Evolutionary conservation across 257 asterid species (phyloP), one percentile per base, ranked within the genome.

Genomic region (Avicennia marina): DNA sequence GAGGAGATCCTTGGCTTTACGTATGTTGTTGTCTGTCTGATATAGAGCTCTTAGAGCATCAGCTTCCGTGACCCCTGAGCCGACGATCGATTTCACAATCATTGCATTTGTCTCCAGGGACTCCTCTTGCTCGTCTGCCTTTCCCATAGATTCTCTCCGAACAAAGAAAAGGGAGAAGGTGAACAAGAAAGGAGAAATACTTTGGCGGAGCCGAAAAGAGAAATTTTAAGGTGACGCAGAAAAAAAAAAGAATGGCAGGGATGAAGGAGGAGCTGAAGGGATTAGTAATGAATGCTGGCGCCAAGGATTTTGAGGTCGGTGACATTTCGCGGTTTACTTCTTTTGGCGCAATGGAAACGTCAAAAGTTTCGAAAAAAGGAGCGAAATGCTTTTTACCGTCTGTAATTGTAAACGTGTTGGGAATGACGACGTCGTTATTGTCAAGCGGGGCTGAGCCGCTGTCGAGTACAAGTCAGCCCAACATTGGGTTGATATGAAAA

Each of bases 11-110:
- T 54, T 40, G 13, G 88, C 79, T 17, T 46, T 65, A 0, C 47
- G 69, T 0, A 42, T 45, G 36, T 43, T 5, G 64, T 73, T 57
- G 47, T 73, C 56, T 64, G 77, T 63, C 11, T 41, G 49, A 18
- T 66, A 32, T 0, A 79, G 77, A 4, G 76, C 80, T 43, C 52
- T 57, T 11, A 25, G 44, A 27, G 70, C 29, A 36, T 65, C 69
- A 15, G 26, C 0, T 20, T 72, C 86, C 1, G 86, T 31, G 1
- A 69, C 16, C 7, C 64, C 74, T 0, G 68, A 18, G 4, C 76
- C 80, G n/a, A 69, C 49, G 2, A 59, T 1, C 41, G 74, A 41
- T 12, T 40, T 64, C 24, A 81, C 65, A 73, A 19, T 43, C 58
- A 78, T 58, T 11, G 67, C 54, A 16, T 67, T 66, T 22, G 44